Conservation (phyloP, 108 stramenopile genomes). For the Discostella pseudostelligera region DNA sequence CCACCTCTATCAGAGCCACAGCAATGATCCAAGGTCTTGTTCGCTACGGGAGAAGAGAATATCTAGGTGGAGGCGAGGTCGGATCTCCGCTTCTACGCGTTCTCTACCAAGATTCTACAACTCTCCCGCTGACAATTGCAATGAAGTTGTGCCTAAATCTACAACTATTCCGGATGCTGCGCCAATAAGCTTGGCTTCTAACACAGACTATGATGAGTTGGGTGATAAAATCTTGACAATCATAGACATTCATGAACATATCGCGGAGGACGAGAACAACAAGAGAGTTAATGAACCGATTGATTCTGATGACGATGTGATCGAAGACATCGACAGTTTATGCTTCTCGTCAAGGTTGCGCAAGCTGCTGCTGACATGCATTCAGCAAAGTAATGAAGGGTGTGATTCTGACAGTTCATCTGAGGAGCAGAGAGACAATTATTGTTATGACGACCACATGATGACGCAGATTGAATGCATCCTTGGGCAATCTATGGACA, state of each 20-base stretch:
- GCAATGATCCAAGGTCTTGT: no score
- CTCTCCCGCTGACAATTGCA: not conserved
- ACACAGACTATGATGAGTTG: not conserved
- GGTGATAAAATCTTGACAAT: not conserved
- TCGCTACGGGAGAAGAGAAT: no score
- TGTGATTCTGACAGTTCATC: not conserved
- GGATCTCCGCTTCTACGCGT: not conserved
- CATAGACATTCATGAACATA: constrained; percentile 1
- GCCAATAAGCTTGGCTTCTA: constrained; percentile 1
- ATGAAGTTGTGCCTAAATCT: not conserved
- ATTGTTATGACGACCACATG: not conserved
- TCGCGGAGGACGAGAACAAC: not conserved
- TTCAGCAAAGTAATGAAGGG: not conserved
- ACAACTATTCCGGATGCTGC: not conserved
- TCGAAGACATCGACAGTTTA: not conserved
- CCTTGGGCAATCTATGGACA: not conserved
- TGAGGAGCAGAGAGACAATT: not conserved
- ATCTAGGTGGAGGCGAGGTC: not conserved
- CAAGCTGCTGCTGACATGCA: not conserved
- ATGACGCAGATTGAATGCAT: constrained; percentile 17
- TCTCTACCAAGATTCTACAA: not conserved
- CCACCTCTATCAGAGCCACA: no score
- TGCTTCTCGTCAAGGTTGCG: not conserved
- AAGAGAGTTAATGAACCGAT: not conserved
- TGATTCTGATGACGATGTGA: not conserved